A percentile compares a stretch with the other conserved stretches of the same genome.
Evolutionary conservation across 208 protist genomes (phyloP).

Genomic region (Leishmania aethiopica): DNA sequence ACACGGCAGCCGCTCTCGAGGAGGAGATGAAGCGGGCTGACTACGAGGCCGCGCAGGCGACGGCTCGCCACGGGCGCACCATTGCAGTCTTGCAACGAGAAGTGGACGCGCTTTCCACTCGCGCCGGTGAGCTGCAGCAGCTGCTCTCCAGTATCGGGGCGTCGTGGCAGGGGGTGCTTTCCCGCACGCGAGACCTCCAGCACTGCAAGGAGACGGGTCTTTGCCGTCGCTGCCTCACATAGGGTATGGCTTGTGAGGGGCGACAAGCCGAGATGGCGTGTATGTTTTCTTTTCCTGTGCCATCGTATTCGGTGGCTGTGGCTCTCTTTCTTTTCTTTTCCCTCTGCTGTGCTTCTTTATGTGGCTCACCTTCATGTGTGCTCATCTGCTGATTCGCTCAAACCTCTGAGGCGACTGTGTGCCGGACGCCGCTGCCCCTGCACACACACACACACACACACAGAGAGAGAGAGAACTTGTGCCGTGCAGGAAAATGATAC

Average conservation of each 20-base stretch:
- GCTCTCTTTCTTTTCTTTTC: background rate
- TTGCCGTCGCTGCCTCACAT: conserved; percentile 18
- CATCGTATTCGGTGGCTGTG: background rate
- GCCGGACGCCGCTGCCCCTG: no score
- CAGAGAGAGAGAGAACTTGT: no score
- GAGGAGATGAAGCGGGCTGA: conserved; percentile 38
- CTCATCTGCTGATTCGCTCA: background rate
- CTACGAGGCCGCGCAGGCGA: conserved; percentile 35
- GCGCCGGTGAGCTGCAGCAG: conserved; percentile 34
- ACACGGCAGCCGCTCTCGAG: conserved; percentile 5
- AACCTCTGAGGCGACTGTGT: background rate
- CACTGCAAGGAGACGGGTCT: conserved; percentile 12
- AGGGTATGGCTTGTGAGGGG: no score
- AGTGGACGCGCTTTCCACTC: conserved; percentile 50
- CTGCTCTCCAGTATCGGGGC: conserved; percentile 15
- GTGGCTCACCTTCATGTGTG: background rate
- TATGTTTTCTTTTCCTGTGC: background rate
- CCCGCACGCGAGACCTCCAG: conserved; percentile 11
- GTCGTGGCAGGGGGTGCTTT: conserved; percentile 12
- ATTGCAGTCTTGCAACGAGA: conserved; percentile 45
- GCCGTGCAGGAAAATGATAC: background rate
- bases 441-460: background rate
- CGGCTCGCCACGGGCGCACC: conserved; percentile 22
- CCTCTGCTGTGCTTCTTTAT: background rate
- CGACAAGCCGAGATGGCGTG: background rate